Conservation (phyloP, 805 yeast species). For the Pichia nanzhaoensis region DNA sequence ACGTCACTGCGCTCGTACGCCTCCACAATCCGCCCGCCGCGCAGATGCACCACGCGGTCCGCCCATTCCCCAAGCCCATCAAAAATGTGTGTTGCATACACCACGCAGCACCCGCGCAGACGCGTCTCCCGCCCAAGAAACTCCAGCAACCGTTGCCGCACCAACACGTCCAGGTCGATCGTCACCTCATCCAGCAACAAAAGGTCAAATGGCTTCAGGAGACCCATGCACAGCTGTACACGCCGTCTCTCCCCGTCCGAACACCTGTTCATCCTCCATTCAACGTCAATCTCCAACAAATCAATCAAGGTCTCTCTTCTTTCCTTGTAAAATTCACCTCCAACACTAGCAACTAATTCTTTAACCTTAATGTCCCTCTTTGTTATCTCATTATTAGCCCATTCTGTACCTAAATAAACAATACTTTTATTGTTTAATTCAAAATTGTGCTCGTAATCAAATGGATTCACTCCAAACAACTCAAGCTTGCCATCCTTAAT, state of each 20-base stretch:
- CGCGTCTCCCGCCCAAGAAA: conserved; percentile 73
- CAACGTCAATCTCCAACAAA: conserved; percentile 75
- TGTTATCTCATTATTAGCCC: conserved; percentile 90
- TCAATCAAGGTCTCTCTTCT: conserved; percentile 72
- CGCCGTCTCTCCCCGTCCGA: conserved; percentile 95
- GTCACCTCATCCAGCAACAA: conserved; percentile 93
- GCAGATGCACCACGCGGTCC: conserved; percentile 70
- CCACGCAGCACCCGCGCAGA: conserved; percentile 63
- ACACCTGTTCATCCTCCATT: conserved; percentile 88
- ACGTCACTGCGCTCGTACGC: conserved; percentile 32
- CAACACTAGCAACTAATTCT: conserved; percentile 70
- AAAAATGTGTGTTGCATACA: conserved; percentile 94
- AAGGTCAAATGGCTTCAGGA: conserved; percentile 83
- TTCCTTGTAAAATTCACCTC: conserved; percentile 63
- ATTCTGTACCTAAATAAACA: conserved; percentile 92
- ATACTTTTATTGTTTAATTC: conserved; percentile 12
- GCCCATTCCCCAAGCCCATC: conserved; percentile 95
- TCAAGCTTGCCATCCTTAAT: conserved; percentile 63
- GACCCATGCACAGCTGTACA: conserved; percentile 91
- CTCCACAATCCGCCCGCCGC: conserved; percentile 49
- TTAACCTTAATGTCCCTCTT: conserved; percentile 87
- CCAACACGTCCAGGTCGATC: conserved; percentile 91
- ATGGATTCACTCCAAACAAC: conserved; percentile 86
- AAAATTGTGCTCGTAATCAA: conserved; percentile 30
- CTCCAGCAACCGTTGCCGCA: conserved; percentile 63